Base-by-base conservation (phyloP, 176 grass and related monocot genomes). In the Carex parvula region DNA sequence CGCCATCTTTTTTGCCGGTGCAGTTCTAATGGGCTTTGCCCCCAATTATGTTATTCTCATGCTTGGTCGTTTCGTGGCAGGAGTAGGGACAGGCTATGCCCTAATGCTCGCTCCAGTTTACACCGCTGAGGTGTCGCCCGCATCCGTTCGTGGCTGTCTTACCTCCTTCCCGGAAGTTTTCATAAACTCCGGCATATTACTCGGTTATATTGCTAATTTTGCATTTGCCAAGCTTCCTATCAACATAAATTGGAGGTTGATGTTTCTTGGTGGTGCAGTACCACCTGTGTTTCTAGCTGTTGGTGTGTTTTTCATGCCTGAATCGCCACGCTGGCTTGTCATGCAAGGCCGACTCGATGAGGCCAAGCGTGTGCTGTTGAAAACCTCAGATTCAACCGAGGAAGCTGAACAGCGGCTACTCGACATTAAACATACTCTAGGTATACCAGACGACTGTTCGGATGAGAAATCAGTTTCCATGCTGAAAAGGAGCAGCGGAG, bases 181-280 rank as follows among this genome's bases (percentile, higher is more conserved):
- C 89, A 93, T 90, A 89, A 94, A 94, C 88, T 80, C 64, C 48
- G 95, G 95, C 79, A 81, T 93, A 70, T 87, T 98, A 70, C 92
- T 98, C 1, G 92, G 95, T 62, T 94, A 98, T 81, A 83, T 98
- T 81, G 90, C 95, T 88, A 98, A 98, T 86, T 95, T 92, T 85
- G 96, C 96, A 41, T 98, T 98, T 87, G 73, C 93, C 6, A 85
- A 81, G 10, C 91, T 98, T 32, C 91, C 93, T 39, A 68, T 87
- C 55, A 88, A 91, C 78, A 58, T 92, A 29, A 81, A 87, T 87
- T 98, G 96, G 96, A 92, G 96, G 32, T 69, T 90, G 68, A 98
- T 98, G 96, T 88, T 98, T 87, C 86, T 88, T 2, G 91, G 86
- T 35, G 93, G 96, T 55, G 96, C 93, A 30, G 85, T 98, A 13